These are phyloP conservation scores for Grigorovia yakushimaensis DNA, from an alignment of 805 yeast species.

Conservation along the genomic window DNA sequence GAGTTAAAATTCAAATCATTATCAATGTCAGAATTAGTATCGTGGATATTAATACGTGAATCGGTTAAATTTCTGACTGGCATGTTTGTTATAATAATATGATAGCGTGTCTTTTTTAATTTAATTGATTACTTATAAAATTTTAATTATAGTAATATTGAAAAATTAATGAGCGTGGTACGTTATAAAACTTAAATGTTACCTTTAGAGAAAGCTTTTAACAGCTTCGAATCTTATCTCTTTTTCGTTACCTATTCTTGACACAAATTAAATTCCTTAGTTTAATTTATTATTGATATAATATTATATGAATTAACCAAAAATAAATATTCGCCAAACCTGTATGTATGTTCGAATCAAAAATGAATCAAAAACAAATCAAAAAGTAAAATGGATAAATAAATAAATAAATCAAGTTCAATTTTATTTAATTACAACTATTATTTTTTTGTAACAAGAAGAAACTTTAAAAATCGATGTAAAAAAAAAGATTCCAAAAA, in stretches of 20 bases:
- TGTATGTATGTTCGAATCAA: not conserved
- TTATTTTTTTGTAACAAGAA: not conserved
- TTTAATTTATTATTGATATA: too few species aligned
- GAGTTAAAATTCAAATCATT: not conserved
- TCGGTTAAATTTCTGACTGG: slow-evolving; percentile 8
- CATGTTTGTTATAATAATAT: slow-evolving; percentile 37
- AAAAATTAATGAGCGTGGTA: too few species aligned
- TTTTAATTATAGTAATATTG: too few species aligned
- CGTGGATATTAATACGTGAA: slow-evolving; percentile 9
- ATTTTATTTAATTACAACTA: not conserved
- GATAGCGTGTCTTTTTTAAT: too few species aligned
- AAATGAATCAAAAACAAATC: not conserved
- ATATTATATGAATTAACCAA: too few species aligned
- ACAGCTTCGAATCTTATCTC: too few species aligned
- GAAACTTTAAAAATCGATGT: not conserved
- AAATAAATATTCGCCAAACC: not conserved
- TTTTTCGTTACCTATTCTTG: too few species aligned
- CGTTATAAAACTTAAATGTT: too few species aligned
- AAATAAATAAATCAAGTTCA: not conserved
- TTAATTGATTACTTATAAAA: too few species aligned
- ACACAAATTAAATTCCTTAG: too few species aligned
- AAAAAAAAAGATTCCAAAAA: too few species aligned
- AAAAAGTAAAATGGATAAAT: not conserved
- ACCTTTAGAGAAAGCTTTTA: too few species aligned
- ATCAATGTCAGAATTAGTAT: not conserved